Percentiles rank a stretch among this genome's conserved stretches.
Evolutionary conservation across 1,284 basidiomycete genomes (phyloP).

Genomic region (Cutaneotrichosporon cyanovorans): DNA sequence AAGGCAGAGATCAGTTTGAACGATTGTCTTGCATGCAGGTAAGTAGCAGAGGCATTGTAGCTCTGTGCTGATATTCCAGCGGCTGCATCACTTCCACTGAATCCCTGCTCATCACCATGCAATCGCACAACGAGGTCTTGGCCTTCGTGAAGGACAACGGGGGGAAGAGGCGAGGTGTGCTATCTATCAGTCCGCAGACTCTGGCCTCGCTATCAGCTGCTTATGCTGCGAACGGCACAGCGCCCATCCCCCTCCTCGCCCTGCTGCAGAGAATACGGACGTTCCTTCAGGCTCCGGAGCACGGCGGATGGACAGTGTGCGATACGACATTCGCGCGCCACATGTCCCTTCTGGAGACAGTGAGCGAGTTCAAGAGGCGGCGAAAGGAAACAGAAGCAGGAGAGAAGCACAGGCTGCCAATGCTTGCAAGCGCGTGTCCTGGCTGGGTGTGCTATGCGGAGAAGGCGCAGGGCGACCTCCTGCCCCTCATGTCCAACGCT

Average conservation of each 20-base stretch:
- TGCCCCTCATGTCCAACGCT: slow-evolving; percentile 79
- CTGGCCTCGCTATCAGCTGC: slow-evolving; percentile 82
- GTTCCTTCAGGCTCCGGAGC: slow-evolving; percentile 48
- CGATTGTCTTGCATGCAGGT: slow-evolving; percentile 63
- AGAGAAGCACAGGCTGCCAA: slow-evolving; percentile 55
- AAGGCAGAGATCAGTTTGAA: slow-evolving; percentile 93
- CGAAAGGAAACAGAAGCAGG: slow-evolving; percentile 29
- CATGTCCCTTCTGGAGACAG: slow-evolving; percentile 72
- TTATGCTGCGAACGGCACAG: slow-evolving; percentile 43
- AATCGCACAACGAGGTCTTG: slow-evolving; percentile 87
- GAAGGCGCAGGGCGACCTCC: slow-evolving; percentile 89
- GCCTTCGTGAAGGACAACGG: slow-evolving; percentile 52
- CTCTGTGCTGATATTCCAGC: slow-evolving; percentile 48
- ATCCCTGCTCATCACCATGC: slow-evolving; percentile 92
- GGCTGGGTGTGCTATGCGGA: slow-evolving; percentile 99
- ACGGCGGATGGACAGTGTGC: slow-evolving; percentile 56
- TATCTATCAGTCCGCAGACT: slow-evolving; percentile 86
- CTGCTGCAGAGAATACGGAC: slow-evolving; percentile 61
- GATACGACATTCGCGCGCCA: slow-evolving; percentile 95
- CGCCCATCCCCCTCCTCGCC: slow-evolving; percentile 51
- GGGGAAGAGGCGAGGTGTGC: slow-evolving; percentile 46
- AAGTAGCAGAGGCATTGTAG: slow-evolving; percentile 14
- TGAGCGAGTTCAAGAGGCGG: slow-evolving; percentile 72
- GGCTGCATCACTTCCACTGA: slow-evolving; percentile 98
- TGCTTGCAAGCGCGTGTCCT: slow-evolving; percentile 92